These are phyloP conservation scores for Pichia rugopelliculosa DNA, from an alignment of 805 yeast genomes.

Conservation along the genomic window DNA sequence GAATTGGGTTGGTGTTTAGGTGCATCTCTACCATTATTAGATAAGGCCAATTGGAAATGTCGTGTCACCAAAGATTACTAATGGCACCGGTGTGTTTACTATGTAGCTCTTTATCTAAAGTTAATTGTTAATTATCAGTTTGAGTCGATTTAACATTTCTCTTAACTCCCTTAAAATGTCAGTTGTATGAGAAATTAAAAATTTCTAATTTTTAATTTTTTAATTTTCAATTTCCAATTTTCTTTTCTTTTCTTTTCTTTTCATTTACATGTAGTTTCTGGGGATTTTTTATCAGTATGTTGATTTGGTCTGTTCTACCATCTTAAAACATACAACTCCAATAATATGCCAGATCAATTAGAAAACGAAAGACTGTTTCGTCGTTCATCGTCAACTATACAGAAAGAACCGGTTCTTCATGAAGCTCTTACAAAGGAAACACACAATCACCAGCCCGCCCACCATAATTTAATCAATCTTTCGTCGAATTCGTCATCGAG, in stretches of 20 bases:
- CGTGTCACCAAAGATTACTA: conserved; percentile 29
- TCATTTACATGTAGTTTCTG: neutral
- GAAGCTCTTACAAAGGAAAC: neutral
- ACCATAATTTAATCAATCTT: neutral
- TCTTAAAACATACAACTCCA: neutral
- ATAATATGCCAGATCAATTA: neutral
- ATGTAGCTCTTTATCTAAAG: neutral
- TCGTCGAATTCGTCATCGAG: neutral
- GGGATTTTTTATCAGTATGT: neutral
- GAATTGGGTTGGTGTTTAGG: conserved; percentile 99
- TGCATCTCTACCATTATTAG: conserved; percentile 87
- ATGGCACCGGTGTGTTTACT: neutral
- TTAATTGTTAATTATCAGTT: neutral
- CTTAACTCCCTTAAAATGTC: neutral
- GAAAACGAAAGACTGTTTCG: neutral
- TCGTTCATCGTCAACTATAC: neutral
- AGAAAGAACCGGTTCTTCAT: conserved; percentile 1
- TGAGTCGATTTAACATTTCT: neutral
- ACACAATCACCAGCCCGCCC: neutral
- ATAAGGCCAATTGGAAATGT: conserved; percentile 69
- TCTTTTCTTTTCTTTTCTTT: neutral
- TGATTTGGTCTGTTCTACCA: neutral
- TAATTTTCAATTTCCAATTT: too few relatives aligned
- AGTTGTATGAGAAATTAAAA: too few relatives aligned
- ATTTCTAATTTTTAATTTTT: too few relatives aligned